These are phyloP conservation scores for Bonia amplexicaulis DNA, from an alignment of 176 grass and related monocot genomes.

Conservation along the genomic window DNA sequence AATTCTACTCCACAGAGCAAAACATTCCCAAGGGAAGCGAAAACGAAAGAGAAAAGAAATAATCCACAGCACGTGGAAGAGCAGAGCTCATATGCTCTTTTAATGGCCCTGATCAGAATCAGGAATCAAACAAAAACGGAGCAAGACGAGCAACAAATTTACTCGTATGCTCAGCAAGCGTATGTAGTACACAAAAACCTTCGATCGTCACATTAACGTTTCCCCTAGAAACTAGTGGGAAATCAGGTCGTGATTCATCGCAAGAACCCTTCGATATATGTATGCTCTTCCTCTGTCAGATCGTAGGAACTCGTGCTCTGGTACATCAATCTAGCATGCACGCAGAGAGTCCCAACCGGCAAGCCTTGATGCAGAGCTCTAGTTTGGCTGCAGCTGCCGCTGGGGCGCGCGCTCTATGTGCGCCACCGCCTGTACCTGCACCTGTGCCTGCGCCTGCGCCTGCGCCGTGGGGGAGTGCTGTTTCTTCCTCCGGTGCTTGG, in stretches of 20 bases:
- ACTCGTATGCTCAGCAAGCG: not conserved
- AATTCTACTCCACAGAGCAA: not conserved
- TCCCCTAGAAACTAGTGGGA: conserved; percentile 3
- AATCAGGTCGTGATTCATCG: not conserved
- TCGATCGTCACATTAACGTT: not conserved
- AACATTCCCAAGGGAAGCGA: not conserved
- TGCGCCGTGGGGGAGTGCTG: conserved; percentile 31
- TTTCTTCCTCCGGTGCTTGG: conserved; percentile 50
- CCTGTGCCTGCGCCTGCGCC: conserved; percentile 7
- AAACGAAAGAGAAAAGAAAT: not conserved
- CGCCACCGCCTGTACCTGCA: not conserved
- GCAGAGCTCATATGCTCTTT: conserved; percentile 1
- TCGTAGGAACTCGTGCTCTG: not conserved
- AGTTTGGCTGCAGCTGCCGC: conserved; percentile 32
- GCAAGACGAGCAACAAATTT: not conserved
- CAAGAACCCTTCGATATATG: not conserved
- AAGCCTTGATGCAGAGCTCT: not conserved
- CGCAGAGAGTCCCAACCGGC: not conserved
- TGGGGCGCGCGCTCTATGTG: conserved; percentile 22
- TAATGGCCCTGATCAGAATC: not conserved
- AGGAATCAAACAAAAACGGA: conserved; percentile 6
- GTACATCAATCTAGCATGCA: not conserved
- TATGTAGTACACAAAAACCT: not conserved
- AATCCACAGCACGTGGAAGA: not conserved
- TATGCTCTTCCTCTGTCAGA: conserved; percentile 10